These are phyloP conservation scores for Pseudocercospora musae DNA, from an alignment of 2,329 filamentous ascomycete species.

Conservation along the genomic window DNA sequence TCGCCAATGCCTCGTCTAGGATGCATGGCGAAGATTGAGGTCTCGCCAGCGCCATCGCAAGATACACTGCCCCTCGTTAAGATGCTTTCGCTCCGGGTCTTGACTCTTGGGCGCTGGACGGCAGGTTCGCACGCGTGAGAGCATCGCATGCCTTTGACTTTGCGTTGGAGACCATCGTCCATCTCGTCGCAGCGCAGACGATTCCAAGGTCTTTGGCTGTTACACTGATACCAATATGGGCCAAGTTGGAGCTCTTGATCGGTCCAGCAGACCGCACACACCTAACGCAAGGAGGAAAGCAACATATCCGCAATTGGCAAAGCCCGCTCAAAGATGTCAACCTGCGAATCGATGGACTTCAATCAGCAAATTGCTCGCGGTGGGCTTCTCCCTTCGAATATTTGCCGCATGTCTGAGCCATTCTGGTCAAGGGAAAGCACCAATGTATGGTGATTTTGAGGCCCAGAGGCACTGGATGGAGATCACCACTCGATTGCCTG, in stretches of 20 bases:
- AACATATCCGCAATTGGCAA: neutral
- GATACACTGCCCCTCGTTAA: neutral
- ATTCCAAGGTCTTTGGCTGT: no score
- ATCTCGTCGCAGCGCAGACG: neutral
- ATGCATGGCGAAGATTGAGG: neutral
- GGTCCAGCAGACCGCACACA: neutral
- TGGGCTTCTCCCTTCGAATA: conserved; percentile 74
- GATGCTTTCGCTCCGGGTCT: neutral
- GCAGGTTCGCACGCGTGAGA: neutral
- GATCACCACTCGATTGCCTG: conserved; percentile 78
- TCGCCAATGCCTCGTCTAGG: neutral
- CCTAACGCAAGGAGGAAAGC: neutral
- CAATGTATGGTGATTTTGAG: conserved; percentile 95
- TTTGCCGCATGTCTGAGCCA: conserved; percentile 88
- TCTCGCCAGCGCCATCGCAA: conserved; percentile 45
- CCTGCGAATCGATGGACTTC: neutral
- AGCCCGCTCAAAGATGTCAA: neutral
- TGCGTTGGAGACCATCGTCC: neutral
- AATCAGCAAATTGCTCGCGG: neutral
- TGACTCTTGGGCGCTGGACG: neutral
- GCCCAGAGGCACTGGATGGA: conserved; percentile 99
- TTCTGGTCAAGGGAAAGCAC: conserved; percentile 77
- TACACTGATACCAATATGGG: neutral
- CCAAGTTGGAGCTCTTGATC: neutral
- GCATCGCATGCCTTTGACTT: neutral